A percentile compares a stretch with the other conserved stretches of the same genome.
These are phyloP conservation scores for Cryptosporidium ryanae DNA, from an alignment of 169 alveolate genomes.

Conservation along the genomic window DNA sequence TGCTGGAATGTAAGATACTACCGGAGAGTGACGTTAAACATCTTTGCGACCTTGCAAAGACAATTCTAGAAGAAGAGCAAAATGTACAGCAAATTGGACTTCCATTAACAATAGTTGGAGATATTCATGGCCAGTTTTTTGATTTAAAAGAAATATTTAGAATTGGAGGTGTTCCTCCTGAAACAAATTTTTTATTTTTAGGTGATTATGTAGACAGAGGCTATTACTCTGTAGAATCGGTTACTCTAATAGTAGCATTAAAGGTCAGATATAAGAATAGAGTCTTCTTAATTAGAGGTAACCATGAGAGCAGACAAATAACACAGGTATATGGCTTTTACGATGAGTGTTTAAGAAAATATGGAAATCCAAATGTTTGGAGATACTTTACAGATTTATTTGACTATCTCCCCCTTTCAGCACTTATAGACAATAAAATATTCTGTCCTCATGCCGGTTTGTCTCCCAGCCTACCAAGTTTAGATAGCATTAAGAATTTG, in stretches of 20 bases:
- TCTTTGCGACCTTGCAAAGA: slow-evolving; percentile 85
- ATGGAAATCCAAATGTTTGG: slow-evolving; percentile 93
- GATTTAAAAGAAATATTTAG: slow-evolving; percentile 83
- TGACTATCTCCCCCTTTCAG: slow-evolving; percentile 90
- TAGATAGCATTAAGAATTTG: slow-evolving; percentile 93
- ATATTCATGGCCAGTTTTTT: slow-evolving; percentile 90
- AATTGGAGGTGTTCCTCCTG: slow-evolving; percentile 82
- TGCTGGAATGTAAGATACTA: slow-evolving; percentile 80
- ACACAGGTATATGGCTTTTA: slow-evolving; percentile 95
- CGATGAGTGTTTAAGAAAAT: slow-evolving; percentile 91
- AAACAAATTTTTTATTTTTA: slow-evolving; percentile 77
- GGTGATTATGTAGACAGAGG: slow-evolving; percentile 92
- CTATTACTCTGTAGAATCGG: slow-evolving; percentile 88
- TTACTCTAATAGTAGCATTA: slow-evolving; percentile 92
- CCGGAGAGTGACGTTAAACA: slow-evolving; percentile 80
- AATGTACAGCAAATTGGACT: slow-evolving; percentile 86
- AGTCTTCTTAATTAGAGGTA: slow-evolving; percentile 96
- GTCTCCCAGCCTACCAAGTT: slow-evolving; percentile 92
- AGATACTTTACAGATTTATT: slow-evolving; percentile 91
- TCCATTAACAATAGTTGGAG: slow-evolving; percentile 89
- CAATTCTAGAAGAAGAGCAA: slow-evolving; percentile 85
- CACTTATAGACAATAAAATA: slow-evolving; percentile 82
- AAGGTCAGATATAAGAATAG: slow-evolving; percentile 97
- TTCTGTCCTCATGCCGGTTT: slow-evolving; percentile 99
- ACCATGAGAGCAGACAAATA: slow-evolving; percentile 95